Evolutionary conservation across 2,329 filamentous ascomycete species (phyloP).

Genomic region (Sclerotinia subarctica): DNA sequence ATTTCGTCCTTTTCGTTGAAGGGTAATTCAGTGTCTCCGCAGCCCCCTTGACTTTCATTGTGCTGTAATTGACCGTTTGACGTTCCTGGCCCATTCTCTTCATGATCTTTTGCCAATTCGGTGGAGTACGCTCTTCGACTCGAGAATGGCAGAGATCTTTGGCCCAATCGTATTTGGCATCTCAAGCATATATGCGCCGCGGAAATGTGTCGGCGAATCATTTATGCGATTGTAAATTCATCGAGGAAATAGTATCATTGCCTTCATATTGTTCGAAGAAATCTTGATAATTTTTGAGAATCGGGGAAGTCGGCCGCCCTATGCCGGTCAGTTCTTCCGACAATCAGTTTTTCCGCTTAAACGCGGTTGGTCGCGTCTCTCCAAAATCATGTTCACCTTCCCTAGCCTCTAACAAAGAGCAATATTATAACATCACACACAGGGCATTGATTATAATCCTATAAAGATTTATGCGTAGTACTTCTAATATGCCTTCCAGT

Average conservation of each 20-base stretch:
- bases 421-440: neutral
- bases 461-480: no score
- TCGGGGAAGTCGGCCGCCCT: conserved; percentile 3
- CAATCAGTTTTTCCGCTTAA: conserved; percentile 13
- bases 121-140: conserved; percentile 22
- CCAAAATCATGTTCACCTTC: neutral
- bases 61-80: neutral
- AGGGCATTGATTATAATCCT: neutral
- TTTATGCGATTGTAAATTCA: conserved; percentile 34
- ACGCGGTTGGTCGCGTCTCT: conserved; percentile 9
- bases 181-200: conserved; percentile 37
- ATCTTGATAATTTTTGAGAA: conserved; percentile 9
- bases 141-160: conserved; percentile 16
- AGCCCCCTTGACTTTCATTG: neutral
- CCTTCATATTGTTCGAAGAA: neutral
- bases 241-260: neutral
- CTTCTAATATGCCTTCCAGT: neutral
- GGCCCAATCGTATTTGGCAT: conserved; percentile 35
- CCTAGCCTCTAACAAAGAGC: no score
- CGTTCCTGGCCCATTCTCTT: neutral
- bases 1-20: neutral
- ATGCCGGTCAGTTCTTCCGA: conserved; percentile 5
- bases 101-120: neutral
- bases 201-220: conserved; percentile 34
- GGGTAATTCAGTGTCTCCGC: neutral